Evolutionary conservation across 2,329 filamentous ascomycete genomes (phyloP).

Genomic region (Didymella pinodella): DNA sequence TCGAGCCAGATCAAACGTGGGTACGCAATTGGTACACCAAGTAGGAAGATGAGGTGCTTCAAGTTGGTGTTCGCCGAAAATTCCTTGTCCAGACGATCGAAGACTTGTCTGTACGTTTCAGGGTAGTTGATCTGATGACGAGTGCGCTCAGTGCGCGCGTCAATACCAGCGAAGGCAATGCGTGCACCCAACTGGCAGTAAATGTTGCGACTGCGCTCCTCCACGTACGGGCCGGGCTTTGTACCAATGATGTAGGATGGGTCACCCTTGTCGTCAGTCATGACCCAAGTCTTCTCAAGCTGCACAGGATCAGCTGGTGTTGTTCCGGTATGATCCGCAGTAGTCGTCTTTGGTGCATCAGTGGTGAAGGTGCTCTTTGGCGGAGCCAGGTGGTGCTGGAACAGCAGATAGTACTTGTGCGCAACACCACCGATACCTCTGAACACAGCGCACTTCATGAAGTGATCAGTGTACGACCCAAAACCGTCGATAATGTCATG

Average conservation of each 20-base stretch:
- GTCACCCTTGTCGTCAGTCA: conserved; percentile 65
- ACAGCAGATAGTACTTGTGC: conserved; percentile 69
- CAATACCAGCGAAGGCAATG: conserved; percentile 68
- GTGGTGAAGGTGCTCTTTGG: conserved; percentile 87
- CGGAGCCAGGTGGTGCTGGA: conserved; percentile 81
- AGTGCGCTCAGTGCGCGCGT: conserved; percentile 76
- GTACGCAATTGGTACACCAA: conserved; percentile 75
- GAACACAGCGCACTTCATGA: conserved; percentile 72
- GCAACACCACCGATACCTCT: conserved; percentile 69
- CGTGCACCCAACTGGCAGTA: conserved; percentile 71
- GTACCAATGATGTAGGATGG: conserved; percentile 79
- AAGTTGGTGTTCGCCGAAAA: conserved; percentile 63
- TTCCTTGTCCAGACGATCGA: conserved; percentile 62
- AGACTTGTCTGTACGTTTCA: conserved; percentile 69
- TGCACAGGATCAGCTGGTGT: conserved; percentile 72
- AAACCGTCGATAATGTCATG: conserved; percentile 73
- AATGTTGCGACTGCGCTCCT: conserved; percentile 67
- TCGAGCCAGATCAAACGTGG: conserved; percentile 92
- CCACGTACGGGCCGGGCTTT: conserved; percentile 73
- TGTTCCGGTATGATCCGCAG: conserved; percentile 58
- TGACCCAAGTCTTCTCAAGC: conserved; percentile 76
- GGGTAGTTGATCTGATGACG: conserved; percentile 91
- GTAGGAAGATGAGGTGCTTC: conserved; percentile 68
- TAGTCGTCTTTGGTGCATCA: conserved; percentile 66
- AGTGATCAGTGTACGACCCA: conserved; percentile 71